These are phyloP conservation scores for Candida yuanshanica DNA, from an alignment of 805 yeast species.

Conservation along the genomic window DNA sequence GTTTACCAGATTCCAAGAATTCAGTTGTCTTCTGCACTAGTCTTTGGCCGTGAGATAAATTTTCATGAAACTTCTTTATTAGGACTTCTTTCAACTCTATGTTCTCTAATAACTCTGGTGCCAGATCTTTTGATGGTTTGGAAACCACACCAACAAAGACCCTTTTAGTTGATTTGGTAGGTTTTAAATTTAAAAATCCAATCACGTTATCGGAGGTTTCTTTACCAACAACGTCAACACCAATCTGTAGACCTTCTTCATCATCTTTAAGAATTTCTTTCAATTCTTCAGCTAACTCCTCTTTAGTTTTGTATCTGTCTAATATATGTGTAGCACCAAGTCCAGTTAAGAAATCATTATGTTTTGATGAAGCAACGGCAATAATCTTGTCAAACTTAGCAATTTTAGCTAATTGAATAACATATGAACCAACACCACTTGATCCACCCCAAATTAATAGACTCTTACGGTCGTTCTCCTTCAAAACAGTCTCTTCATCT, in stretches of 20 bases:
- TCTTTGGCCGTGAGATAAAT: constrained; percentile 30
- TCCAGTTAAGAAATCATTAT: constrained; percentile 28
- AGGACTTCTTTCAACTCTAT: constrained; percentile 29
- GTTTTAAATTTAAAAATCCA: constrained; percentile 24
- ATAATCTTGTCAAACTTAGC: constrained; percentile 34
- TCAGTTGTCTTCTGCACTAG: constrained; percentile 30
- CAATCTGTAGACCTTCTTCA: constrained; percentile 28
- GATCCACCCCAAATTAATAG: constrained; percentile 44
- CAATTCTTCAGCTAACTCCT: constrained; percentile 19
- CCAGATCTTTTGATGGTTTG: constrained; percentile 25
- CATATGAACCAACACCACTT: constrained; percentile 40
- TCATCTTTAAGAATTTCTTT: constrained; percentile 21
- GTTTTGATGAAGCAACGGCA: constrained; percentile 39
- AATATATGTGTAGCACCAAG: constrained; percentile 41
- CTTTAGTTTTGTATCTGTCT: constrained; percentile 28
- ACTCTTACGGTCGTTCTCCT: constrained; percentile 12
- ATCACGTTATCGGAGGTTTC: constrained; percentile 31
- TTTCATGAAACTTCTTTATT: constrained; percentile 40
- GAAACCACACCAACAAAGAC: constrained; percentile 37
- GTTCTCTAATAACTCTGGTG: constrained; percentile 17
- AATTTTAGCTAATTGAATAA: constrained; percentile 36
- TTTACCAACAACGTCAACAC: constrained; percentile 40
- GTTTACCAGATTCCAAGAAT: constrained; percentile 23
- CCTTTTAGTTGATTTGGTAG: constrained; percentile 10
- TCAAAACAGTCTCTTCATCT: constrained; percentile 5